These are phyloP conservation scores for Liquidambar formosana DNA, from an alignment of 164 flowering plant genomes.

Conservation along the genomic window DNA sequence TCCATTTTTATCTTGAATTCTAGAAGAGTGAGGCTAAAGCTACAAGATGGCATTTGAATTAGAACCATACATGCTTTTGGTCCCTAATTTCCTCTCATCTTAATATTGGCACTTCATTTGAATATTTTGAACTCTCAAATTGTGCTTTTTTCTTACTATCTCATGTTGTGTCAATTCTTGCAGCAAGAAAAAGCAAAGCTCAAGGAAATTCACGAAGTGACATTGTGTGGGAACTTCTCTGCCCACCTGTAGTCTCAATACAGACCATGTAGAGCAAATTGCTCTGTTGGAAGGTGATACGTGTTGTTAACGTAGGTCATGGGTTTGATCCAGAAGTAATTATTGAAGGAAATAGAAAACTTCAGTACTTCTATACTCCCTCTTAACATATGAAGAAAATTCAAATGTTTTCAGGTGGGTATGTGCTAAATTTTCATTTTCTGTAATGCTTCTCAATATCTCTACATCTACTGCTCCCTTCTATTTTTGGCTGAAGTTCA, in stretches of 20 bases:
- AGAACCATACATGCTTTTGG: too few species aligned
- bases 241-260: background rate
- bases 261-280: background rate
- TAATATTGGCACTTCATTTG: background rate
- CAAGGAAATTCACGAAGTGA: slow-evolving; percentile 24
- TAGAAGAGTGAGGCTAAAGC: too few species aligned
- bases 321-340: too few species aligned
- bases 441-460: background rate
- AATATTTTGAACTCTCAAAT: background rate
- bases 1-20: too few species aligned
- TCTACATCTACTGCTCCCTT: background rate
- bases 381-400: too few species aligned
- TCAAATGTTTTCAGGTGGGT: too few species aligned
- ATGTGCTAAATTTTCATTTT: too few species aligned
- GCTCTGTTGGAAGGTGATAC: background rate
- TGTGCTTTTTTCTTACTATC: background rate
- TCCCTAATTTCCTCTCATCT: too few species aligned
- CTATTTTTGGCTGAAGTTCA: background rate
- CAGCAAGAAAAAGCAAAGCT: slow-evolving; percentile 31
- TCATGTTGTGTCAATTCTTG: slow-evolving; percentile 9
- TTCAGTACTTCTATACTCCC: too few species aligned
- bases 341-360: too few species aligned
- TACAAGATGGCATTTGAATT: too few species aligned
- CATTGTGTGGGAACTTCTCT: background rate
- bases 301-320: too few species aligned